Base-by-base conservation (phyloP, 768 basidiomycete species). In the Gloeopeniophorella convolvens region DNA sequence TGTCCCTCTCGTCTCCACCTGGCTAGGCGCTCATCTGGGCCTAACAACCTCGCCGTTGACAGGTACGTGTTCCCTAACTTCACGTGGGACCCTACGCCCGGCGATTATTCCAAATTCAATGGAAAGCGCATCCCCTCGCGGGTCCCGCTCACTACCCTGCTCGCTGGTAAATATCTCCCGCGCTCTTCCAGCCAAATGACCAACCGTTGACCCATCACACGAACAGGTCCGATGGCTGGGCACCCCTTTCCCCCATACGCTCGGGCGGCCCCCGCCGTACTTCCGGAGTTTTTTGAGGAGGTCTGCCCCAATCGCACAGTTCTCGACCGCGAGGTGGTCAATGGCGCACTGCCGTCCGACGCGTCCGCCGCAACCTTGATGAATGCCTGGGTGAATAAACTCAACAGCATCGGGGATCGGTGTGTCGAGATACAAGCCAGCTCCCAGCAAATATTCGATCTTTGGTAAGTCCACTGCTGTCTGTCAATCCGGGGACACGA, bases 21-120 rank as follows among this genome's bases (percentile, higher is more conserved):
- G 1, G 26, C 18, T 5, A 20, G 6, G 35, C 24, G 16, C 20
- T 21, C 35, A 42, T 16, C 45, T 42, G n/a, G n/a, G n/a, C 26
- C 36, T 21, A 42, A 16, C 15, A 23, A 30, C 15, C 18, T 37
- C 37, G 13, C n/a, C n/a, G n/a, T n/a, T 13, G 9, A 11, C 34
- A 72, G 74, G 5, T 69, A 66, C 28, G 81, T 81, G 8, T 80
- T 78, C 57, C 70, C 80, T 46, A 75, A 82, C 42, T 80, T 77
- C 55, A 77, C 77, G 0, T 82, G 80, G 81, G 63, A 70, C 3
- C 64, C 62, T 3, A 65, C 71, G 10, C 65, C 66, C 0, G 63
- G 66, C 8, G 71, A 74, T 6, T 42, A 39, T 42, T 66, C 70
- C 0, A 64, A 66, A 0, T 82, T 59, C 60, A 73, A 77, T 45